phyloP scores from a whole-genome alignment of 1,139 yeast species.

The Pneumocystis canis region DNA sequence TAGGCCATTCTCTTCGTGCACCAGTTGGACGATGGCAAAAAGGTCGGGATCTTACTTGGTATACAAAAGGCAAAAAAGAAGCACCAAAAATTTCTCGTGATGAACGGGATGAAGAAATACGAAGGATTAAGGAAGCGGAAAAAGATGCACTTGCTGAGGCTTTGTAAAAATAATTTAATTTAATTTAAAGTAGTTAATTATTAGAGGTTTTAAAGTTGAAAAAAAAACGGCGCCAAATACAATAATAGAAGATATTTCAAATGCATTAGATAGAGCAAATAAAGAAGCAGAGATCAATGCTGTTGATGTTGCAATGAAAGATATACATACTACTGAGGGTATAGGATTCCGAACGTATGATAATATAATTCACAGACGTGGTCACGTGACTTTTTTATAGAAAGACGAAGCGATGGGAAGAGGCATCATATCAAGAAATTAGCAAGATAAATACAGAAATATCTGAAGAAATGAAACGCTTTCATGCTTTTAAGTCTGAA shows the following conservation, averaged over 20 bases:
- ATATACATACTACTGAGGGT: not conserved
- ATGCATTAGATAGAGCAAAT: not conserved
- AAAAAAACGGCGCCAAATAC: not conserved
- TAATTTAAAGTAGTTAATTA: not conserved
- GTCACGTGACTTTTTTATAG: not conserved
- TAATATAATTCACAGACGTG: not conserved
- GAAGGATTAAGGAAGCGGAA: constrained; percentile 17
- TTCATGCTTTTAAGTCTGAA: too few relatives aligned
- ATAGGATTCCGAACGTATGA: not conserved
- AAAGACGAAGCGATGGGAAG: not conserved
- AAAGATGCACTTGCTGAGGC: constrained; percentile 19
- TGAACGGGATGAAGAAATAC: constrained; percentile 5
- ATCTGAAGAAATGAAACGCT: not conserved
- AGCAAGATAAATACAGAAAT: not conserved
- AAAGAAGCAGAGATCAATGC: not conserved
- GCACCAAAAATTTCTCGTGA: constrained; percentile 4
- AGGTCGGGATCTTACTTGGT: constrained; percentile 20
- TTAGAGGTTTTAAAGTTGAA: not conserved
- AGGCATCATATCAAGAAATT: not conserved
- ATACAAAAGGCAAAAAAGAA: constrained; percentile 15
- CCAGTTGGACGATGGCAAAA: constrained; percentile 20
- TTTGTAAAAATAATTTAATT: constrained; percentile 4
- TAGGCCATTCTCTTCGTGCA: constrained; percentile 23
- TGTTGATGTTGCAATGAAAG: not conserved
- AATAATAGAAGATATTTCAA: not conserved